A percentile compares a stretch with the other conserved stretches of the same genome.
Conservation (phyloP, 331 rosid genomes). For the Malus hybrid region DNA sequence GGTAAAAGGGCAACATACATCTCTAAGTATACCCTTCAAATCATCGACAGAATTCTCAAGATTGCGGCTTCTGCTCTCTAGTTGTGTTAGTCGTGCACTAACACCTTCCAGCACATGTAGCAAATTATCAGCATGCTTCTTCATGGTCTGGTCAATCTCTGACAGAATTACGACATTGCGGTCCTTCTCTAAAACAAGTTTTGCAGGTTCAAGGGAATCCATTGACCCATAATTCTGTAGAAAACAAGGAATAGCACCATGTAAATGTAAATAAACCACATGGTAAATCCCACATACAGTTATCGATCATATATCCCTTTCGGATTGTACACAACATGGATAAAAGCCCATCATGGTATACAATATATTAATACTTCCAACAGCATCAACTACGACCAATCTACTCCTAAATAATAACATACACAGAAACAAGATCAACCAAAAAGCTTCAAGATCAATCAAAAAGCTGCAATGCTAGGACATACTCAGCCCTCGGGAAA, state of each 20-base stretch:
- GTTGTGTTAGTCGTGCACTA: constrained; percentile 70
- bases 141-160: constrained; percentile 71
- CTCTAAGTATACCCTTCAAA: constrained; percentile 75
- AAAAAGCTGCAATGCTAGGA: neutral
- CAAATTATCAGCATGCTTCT: constrained; percentile 65
- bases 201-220: constrained; percentile 62
- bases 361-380: neutral
- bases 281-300: neutral
- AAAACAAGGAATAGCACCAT: constrained; percentile 5
- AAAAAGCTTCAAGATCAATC: neutral
- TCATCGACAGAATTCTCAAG: constrained; percentile 78
- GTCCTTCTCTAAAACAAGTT: constrained; percentile 48
- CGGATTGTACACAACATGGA: neutral
- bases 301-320: neutral
- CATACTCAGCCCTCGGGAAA: neutral
- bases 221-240: constrained; percentile 63
- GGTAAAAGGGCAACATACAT: constrained; percentile 37
- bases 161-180: constrained; percentile 39
- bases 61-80: constrained; percentile 67
- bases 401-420: neutral
- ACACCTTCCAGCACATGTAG: constrained; percentile 73
- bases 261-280: constrained; percentile 4
- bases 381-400: neutral
- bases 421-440: neutral
- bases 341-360: neutral